Base-by-base conservation (phyloP, 768 basidiomycete species). In the Nidularia pulvinata region DNA sequence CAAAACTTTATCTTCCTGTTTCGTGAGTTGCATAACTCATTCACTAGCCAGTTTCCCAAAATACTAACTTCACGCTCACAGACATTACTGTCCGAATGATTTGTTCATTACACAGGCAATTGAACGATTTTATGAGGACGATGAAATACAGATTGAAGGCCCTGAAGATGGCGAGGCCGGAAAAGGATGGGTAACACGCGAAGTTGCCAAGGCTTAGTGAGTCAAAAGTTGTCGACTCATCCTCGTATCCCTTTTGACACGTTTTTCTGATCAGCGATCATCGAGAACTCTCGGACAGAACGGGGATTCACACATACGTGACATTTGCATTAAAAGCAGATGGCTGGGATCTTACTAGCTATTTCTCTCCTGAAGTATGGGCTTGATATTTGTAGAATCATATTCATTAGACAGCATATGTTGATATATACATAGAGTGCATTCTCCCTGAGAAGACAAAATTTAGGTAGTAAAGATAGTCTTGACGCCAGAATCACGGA, bases 1-100 rank as follows among this genome's bases (percentile, higher is more conserved):
- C 69, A 4, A 70, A 70, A 51, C 57, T 70, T 10, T 70, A 70
- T 46, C 50, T 70, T n/a, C 69, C 69, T 14, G 67, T 69, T 45
- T 58, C 63, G 69, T 70, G 30, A 48, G 69, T 65, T n/a, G 11
- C 44, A 9, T 46, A n/a, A 3, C n/a, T 46, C 25, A n/a, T n/a
- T 46, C 11, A 3, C 11, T 49, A 52, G 33, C 22, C 16, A 13
- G 4, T 48, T 22, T 10, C 7, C 19, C 36, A 19, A 45, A 33
- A 3, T 19, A 46, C 22, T 46, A 36, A 44, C 6, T 13, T 11
- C 39, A 3, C 13, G 13, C 30, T 51, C 52, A 16, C 48, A 70
- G 69, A 11, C 64, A 61, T 5, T 70, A 70, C 51, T 67, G 69
- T 48, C 46, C 50, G 11, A 63, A 66, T 53, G 69, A 70, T 43